Conservation (phyloP, 345 rosid genomes). For the Triadica sebifera region DNA sequence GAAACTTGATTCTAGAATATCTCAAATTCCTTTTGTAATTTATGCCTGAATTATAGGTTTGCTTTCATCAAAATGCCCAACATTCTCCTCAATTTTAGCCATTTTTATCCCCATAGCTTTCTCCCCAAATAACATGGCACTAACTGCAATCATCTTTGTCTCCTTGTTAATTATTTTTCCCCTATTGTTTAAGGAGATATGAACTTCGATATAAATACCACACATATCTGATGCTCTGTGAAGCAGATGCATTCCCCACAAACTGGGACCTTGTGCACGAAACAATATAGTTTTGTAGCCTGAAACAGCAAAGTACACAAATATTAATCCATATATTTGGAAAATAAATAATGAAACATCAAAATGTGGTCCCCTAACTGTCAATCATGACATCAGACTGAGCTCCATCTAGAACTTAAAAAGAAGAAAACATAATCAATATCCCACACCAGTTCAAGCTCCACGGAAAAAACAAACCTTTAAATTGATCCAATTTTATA, state of each 20-base stretch:
- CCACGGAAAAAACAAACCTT: neutral
- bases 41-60: too few relatives aligned
- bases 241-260: conserved; percentile 97
- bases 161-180: neutral
- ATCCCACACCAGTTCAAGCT: neutral
- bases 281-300: conserved; percentile 97
- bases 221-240: conserved; percentile 93
- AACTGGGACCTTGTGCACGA: conserved; percentile 96
- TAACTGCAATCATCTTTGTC: neutral
- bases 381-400: neutral
- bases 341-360: neutral
- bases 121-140: neutral
- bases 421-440: neutral
- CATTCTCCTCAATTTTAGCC: too few relatives aligned
- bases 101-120: too few relatives aligned
- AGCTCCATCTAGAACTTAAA: neutral
- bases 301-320: conserved; percentile 33
- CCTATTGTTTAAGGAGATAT: neutral
- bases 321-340: neutral
- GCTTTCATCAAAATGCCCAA: too few relatives aligned
- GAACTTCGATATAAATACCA: conserved; percentile 41
- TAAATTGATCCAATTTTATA: neutral
- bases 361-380: neutral
- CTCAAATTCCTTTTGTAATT: too few relatives aligned
- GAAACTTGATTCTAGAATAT: too few relatives aligned